These are phyloP conservation scores for Solanum pinnatisectum DNA, from an alignment of 257 asterid species.

Conservation along the genomic window DNA sequence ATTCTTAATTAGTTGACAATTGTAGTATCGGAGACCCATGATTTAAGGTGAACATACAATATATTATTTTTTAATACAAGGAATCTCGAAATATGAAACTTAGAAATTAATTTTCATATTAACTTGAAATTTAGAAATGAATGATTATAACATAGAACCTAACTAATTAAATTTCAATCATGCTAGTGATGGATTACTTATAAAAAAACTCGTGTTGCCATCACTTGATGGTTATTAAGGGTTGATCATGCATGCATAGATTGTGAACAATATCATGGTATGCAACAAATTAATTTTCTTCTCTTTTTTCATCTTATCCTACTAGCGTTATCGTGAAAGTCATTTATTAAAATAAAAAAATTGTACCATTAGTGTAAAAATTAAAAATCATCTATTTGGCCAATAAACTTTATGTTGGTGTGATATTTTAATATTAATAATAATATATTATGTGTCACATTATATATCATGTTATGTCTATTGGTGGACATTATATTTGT, in stretches of 20 bases:
- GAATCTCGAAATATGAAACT: background rate
- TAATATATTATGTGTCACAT: too few relatives aligned
- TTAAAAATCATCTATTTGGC: too few relatives aligned
- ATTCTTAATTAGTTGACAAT: background rate
- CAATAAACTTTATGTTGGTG: too few relatives aligned
- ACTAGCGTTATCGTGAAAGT: too few relatives aligned
- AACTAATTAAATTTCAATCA: background rate
- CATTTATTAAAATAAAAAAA: too few relatives aligned
- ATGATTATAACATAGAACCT: background rate
- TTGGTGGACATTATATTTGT: too few relatives aligned
- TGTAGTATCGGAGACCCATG: background rate
- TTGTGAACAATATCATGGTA: too few relatives aligned
- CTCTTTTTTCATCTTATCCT: too few relatives aligned
- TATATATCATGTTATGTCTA: too few relatives aligned
- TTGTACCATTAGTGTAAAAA: too few relatives aligned
- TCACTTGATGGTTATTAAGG: background rate
- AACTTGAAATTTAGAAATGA: background rate
- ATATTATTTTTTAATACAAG: background rate
- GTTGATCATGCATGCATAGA: background rate
- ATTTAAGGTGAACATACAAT: background rate
- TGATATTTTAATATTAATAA: too few relatives aligned
- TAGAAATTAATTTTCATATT: background rate
- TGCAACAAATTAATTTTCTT: too few relatives aligned
- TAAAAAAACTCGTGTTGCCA: background rate
- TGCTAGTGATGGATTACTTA: background rate